Percentiles rank a stretch among this genome's conserved stretches.
These are phyloP conservation scores for Azolla pinnata DNA, from an alignment of 75 land plant species.

Conservation along the genomic window DNA sequence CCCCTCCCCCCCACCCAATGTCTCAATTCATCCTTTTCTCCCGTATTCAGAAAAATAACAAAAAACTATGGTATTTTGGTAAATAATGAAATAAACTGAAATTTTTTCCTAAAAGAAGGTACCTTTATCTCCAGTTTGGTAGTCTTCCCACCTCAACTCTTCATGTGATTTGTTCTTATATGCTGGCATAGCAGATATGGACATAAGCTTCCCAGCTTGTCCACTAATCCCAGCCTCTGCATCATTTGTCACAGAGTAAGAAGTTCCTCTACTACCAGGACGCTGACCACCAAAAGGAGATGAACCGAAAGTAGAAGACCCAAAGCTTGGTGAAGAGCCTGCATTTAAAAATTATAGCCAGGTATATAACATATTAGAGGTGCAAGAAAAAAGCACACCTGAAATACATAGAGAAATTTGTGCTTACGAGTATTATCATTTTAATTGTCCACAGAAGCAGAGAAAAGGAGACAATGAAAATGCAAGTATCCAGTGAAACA, in stretches of 20 bases:
- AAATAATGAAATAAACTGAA: too few relatives aligned
- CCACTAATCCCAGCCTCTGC: conserved; percentile 37
- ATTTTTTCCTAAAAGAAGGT: too few relatives aligned
- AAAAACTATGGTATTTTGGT: too few relatives aligned
- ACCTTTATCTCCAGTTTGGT: conserved; percentile 94
- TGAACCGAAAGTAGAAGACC: conserved; percentile 55
- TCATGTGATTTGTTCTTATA: conserved; percentile 90
- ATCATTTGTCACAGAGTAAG: conserved; percentile 65
- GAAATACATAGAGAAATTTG: too few relatives aligned
- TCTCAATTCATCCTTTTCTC: too few relatives aligned
- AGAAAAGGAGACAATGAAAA: too few relatives aligned
- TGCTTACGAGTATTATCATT: too few relatives aligned
- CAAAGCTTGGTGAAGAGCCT: conserved; percentile 48
- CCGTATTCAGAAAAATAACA: too few relatives aligned
- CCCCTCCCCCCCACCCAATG: too few relatives aligned
- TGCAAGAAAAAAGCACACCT: neutral
- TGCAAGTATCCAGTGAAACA: too few relatives aligned
- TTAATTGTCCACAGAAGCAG: too few relatives aligned
- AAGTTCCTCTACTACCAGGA: conserved; percentile 67
- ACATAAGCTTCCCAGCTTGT: conserved; percentile 69
- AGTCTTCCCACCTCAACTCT: conserved; percentile 95
- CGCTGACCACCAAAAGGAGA: conserved; percentile 56
- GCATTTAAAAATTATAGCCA: too few relatives aligned
- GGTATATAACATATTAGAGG: neutral
- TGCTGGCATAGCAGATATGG: conserved; percentile 94